phyloP scores from a whole-genome alignment of 306 rosid genomes.

The Fragaria ananassa region DNA sequence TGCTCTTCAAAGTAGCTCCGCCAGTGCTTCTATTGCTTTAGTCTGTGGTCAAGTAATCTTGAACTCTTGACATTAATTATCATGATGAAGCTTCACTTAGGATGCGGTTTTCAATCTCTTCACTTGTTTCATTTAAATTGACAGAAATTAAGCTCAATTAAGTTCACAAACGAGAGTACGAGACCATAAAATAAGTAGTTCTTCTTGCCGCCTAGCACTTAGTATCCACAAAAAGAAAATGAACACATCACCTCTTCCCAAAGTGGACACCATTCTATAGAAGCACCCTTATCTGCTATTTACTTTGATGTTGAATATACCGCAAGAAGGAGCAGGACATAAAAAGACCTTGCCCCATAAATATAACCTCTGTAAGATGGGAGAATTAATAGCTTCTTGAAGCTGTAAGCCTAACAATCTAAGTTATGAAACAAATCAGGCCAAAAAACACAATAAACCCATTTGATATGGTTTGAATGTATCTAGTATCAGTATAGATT shows the following conservation, averaged over 20 bases:
- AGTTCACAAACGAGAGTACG: no score
- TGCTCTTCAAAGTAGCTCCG: no score
- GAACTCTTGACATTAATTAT: no score
- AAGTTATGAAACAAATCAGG: not conserved
- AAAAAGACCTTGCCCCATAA: not conserved
- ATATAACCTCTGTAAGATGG: not conserved
- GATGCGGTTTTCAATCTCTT: no score
- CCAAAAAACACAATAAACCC: not conserved
- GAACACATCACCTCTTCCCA: not conserved
- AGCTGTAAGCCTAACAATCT: not conserved
- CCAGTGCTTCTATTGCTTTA: no score
- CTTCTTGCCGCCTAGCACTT: not conserved
- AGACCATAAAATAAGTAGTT: no score
- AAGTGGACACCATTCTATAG: not conserved
- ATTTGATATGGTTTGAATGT: not conserved
- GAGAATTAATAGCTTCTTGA: not conserved
- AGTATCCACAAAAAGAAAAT: not conserved
- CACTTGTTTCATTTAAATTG: no score
- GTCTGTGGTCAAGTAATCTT: no score
- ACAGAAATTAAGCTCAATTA: no score
- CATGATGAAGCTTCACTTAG: no score
- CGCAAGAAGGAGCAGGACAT: not conserved
- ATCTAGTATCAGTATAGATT: not conserved
- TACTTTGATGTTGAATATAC: not conserved
- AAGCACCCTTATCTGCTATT: not conserved